phyloP scores from a whole-genome alignment of 1,139 yeast species.

The Ashbya aceris region DNA sequence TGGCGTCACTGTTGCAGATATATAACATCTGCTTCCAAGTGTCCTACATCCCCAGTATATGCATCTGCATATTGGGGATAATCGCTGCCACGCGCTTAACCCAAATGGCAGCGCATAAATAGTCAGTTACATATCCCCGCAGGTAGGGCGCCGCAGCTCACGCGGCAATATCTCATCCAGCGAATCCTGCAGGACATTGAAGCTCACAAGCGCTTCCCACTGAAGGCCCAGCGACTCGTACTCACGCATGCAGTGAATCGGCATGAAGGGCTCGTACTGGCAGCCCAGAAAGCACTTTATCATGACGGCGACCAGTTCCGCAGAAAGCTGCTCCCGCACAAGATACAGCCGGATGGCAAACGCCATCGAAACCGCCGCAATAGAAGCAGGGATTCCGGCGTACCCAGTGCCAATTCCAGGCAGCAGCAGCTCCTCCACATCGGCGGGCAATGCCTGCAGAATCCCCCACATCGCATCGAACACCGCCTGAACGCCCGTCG shows the following conservation, averaged over 20 bases:
- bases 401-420: slow-evolving; percentile 47
- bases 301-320: slow-evolving; percentile 18
- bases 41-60: slow-evolving; percentile 25
- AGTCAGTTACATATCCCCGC: neutral
- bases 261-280: slow-evolving; percentile 19
- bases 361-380: slow-evolving; percentile 29
- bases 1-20: slow-evolving; percentile 17
- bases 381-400: slow-evolving; percentile 34
- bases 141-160: too few relatives aligned
- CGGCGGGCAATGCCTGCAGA: slow-evolving; percentile 20
- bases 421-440: slow-evolving; percentile 32
- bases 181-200: slow-evolving; percentile 14
- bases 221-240: slow-evolving; percentile 16
- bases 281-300: slow-evolving; percentile 24
- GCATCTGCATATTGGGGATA: slow-evolving; percentile 16
- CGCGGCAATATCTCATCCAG: slow-evolving; percentile 14
- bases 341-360: slow-evolving; percentile 24
- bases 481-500: slow-evolving; percentile 26
- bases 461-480: slow-evolving; percentile 42
- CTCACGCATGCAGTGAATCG: slow-evolving; percentile 15
- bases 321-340: slow-evolving; percentile 13
- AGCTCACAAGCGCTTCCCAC: slow-evolving; percentile 10
- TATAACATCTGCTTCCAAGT: slow-evolving; percentile 22
- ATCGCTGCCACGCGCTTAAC: slow-evolving; percentile 10
- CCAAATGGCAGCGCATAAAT: slow-evolving; percentile 7